These are phyloP conservation scores for Gaertneriomyces sp. DNA, from an alignment of 192 early-diverging fungal genomes.

Conservation along the genomic window DNA sequence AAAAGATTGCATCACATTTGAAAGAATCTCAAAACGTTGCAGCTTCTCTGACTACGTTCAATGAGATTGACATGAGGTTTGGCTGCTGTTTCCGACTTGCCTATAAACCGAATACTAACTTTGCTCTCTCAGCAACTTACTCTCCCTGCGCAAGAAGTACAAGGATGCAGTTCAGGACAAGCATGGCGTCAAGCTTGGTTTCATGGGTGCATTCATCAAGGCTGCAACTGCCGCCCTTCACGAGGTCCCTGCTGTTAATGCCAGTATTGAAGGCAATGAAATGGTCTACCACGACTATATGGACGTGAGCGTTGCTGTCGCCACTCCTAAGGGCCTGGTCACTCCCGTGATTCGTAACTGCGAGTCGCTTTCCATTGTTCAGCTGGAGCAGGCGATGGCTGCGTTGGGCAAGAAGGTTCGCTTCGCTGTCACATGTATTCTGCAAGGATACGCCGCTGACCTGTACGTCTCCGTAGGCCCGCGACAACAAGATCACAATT, in stretches of 20 bases:
- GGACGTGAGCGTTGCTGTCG: conserved; percentile 93
- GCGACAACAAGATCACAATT: conserved; percentile 91
- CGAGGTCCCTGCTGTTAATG: conserved; percentile 92
- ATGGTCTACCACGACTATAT: conserved; percentile 93
- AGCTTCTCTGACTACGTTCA: conserved; percentile 97
- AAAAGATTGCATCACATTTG: conserved; percentile 86
- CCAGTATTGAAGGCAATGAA: conserved; percentile 87
- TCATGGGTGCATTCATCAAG: conserved; percentile 97
- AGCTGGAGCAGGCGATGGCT: conserved; percentile 88
- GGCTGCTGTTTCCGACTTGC: neutral
- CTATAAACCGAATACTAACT: neutral
- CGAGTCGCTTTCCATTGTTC: conserved; percentile 79
- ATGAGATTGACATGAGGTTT: conserved; percentile 96
- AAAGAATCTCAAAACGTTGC: conserved; percentile 97
- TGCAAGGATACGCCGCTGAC: neutral
- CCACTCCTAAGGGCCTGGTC: conserved; percentile 98
- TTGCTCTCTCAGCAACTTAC: conserved; percentile 62
- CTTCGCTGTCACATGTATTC: neutral
- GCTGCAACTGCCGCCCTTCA: conserved; percentile 80
- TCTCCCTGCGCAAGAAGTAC: conserved; percentile 86
- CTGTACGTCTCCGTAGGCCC: conserved; percentile 60
- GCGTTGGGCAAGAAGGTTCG: conserved; percentile 77
- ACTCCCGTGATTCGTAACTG: conserved; percentile 94
- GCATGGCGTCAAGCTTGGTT: conserved; percentile 94
- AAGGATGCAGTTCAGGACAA: conserved; percentile 93